These are phyloP conservation scores for Huntiella omanensis DNA, from an alignment of 2,329 filamentous ascomycete genomes.

Conservation along the genomic window DNA sequence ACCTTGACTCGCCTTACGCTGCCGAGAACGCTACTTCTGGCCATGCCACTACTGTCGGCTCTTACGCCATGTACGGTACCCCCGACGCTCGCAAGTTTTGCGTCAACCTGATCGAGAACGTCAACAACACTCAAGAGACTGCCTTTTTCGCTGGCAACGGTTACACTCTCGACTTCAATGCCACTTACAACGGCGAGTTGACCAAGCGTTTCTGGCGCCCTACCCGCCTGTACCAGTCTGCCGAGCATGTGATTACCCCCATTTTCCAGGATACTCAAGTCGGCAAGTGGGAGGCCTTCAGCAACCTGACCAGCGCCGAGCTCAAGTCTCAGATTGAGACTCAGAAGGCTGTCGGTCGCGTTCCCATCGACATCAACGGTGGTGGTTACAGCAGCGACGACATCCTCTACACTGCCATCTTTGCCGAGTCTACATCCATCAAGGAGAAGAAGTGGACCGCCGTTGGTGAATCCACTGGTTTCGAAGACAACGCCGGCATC, in stretches of 20 bases:
- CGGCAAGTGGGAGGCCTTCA: constrained; percentile 10
- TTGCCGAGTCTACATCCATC: constrained; percentile 10
- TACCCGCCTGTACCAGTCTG: constrained; percentile 7
- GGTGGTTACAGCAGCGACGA: constrained; percentile 7
- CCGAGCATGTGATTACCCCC: constrained; percentile 10
- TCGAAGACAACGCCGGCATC: constrained; percentile 1
- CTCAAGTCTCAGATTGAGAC: constrained; percentile 5
- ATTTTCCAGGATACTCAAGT: constrained; percentile 11
- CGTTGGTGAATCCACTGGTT: constrained; percentile 1
- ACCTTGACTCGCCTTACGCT: constrained; percentile 1
- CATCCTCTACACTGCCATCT: constrained; percentile 10
- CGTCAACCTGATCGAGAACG: constrained; percentile 9
- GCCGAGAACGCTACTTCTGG: constrained; percentile 1
- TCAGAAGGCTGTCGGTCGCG: constrained; percentile 7
- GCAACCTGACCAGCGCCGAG: constrained; percentile 4
- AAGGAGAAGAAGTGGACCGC: constrained; percentile 9
- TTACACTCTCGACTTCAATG: constrained; percentile 4
- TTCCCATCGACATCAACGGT: constrained; percentile 12
- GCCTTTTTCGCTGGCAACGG: constrained; percentile 5
- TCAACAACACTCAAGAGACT: constrained; percentile 9
- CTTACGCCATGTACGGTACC: constrained; percentile 11
- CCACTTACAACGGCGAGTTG: constrained; percentile 5
- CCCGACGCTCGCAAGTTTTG: constrained; percentile 10
- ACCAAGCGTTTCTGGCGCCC: constrained; percentile 12
- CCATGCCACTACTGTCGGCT: neutral